Base-by-base conservation (phyloP, 176 grass and related monocot genomes). In the Avena atlantica region DNA sequence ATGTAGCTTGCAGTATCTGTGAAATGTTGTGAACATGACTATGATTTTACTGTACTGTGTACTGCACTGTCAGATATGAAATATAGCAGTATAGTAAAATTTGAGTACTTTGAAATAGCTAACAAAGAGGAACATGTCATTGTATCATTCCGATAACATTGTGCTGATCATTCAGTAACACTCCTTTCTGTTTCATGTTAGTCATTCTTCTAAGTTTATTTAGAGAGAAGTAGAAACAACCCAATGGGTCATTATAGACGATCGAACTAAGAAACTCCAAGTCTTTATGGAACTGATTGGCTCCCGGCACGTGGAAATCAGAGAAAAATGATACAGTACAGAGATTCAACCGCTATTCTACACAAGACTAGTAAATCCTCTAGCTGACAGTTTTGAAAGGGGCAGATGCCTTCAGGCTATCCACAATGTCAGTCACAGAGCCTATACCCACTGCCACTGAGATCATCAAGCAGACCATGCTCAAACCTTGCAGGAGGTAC, bases 341-440 rank as follows among this genome's bases (percentile, higher is more conserved):
- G 20, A 58, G 72, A 76, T 53, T 76, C 73, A 76, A 21, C 65
- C 27, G 0, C 49, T 80, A 65, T n/a, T 91, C 24, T 85, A 88
- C 81, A 81, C 81, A 81, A 44, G 15, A 76, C 76, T 85, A 42
- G 48, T 85, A 27, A 61, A 82, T 23, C 64, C 9, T 86, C 85
- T 81, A 96, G 67, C 72, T 81, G 52, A 88, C 51, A 81, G 73
- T 92, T 59, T 88, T 89, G 75, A 97, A 92, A 64, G 90, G 90
- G 31, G 74, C 82, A 34, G 90, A 74, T 40, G 73, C 66, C 84
- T 87, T 94, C 9, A 94, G 70, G 78, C 89, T 88, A 42, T 70
- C 78, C 13, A 91, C 90, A 84, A 97, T 94, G 23, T 94, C 95
- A 62, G 92, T 91, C 25, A 92, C 88, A 60, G 95, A 93, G 12